Evolutionary conservation across 1,139 yeast genomes (phyloP), one percentile per base, ranked within the genome.

Genomic region (Suzukiozyma palmioleophila): DNA sequence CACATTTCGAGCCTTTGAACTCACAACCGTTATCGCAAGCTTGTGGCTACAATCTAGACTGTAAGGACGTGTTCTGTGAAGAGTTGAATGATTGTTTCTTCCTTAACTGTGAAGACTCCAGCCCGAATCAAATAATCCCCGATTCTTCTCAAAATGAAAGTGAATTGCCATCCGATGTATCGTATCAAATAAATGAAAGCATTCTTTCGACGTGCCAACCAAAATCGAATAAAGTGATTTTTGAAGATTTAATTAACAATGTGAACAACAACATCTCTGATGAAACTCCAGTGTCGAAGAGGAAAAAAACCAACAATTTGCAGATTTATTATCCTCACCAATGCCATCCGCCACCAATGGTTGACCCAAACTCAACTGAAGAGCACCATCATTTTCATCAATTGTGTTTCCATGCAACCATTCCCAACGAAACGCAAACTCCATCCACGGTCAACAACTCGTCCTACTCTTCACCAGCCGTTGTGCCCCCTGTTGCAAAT

Each of bases 1-100:
- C 47, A 18, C 52, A 49, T 37, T 38, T 35, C 16, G 36, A 39
- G 14, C 30, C 14, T 8, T 13, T 9, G 8, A 15, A 33, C 22
- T 15, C 29, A 3, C 14, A 28, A 8, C 15, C 4, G 9, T 12
- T 12, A 8, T 14, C 12, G 4, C 16, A 28, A 13, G 31, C 6
- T 13, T 33, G 36, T 15, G 30, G 24, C 13, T 33, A 33, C 21
- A 16, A 33, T 6, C 26, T 33, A 21, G 36, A 33, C 34, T 71
- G 77, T 51, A 60, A 65, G 30, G 75, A 68, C 32, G 65, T 71
- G 5, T 58, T 69, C 32, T 71, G 77, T 47, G 69, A 69, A 36
- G 76, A 70, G 36, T 48, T 71, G 7, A 73, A 70, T 42, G 75
- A 70, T 49, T 72, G 77, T 40, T 70, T 65, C 53, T 70, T 62